Evolutionary conservation across 768 basidiomycete species (phyloP).

Genomic region (Suillus subluteus): DNA sequence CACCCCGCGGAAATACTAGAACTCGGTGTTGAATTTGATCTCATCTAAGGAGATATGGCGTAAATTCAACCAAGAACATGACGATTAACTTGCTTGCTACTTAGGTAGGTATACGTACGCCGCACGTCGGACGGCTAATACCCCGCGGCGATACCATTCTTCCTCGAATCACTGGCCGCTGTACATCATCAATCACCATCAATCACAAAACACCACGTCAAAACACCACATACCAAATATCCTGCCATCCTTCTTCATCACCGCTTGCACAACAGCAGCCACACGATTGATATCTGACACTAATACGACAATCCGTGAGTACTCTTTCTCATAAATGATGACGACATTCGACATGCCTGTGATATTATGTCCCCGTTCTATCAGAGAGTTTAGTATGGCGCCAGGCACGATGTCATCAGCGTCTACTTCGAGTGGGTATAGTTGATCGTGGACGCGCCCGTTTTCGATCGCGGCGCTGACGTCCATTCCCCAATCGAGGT

Average conservation of each 20-base stretch:
- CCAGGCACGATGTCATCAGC: slow-evolving; percentile 65
- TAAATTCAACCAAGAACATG: not conserved
- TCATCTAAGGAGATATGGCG: not conserved
- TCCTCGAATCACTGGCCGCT: slow-evolving; percentile 92
- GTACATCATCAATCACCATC: slow-evolving; percentile 1
- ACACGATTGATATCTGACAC: slow-evolving; percentile 72
- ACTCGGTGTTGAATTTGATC: not conserved
- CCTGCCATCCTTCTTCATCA: slow-evolving; percentile 50
- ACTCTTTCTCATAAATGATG: not conserved
- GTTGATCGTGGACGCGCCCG: slow-evolving; percentile 84
- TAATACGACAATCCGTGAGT: slow-evolving; percentile 22
- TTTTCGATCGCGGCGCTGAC: slow-evolving; percentile 81
- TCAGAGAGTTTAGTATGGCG: slow-evolving; percentile 58
- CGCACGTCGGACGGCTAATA: slow-evolving; percentile 49
- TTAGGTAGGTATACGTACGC: not conserved
- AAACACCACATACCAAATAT: slow-evolving; percentile 60
- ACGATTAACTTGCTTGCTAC: not conserved
- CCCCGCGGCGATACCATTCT: slow-evolving; percentile 90
- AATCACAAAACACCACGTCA: slow-evolving; percentile 1
- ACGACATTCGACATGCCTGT: slow-evolving; percentile 57
- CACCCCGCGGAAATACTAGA: not conserved
- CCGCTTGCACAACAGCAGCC: slow-evolving; percentile 75
- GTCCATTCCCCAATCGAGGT: slow-evolving; percentile 79
- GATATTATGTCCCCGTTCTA: slow-evolving; percentile 70
- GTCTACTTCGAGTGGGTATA: slow-evolving; percentile 67